These are phyloP conservation scores for Schwanniomyces occidentalis DNA, from an alignment of 805 yeast genomes.

Conservation along the genomic window DNA sequence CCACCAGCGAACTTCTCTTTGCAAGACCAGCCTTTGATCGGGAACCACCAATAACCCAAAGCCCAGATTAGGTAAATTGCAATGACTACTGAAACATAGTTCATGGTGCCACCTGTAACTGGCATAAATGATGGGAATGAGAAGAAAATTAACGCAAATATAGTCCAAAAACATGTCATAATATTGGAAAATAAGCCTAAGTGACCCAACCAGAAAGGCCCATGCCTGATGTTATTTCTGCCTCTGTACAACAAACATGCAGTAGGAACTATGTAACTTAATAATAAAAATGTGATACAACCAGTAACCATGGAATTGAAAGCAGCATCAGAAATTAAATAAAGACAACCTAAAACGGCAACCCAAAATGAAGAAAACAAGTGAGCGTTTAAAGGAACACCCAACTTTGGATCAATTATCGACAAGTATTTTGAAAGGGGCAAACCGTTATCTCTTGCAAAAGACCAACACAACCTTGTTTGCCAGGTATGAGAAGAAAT, in stretches of 20 bases:
- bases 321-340: slow-evolving; percentile 66
- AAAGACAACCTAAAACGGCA: slow-evolving; percentile 59
- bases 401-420: slow-evolving; percentile 44
- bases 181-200: slow-evolving; percentile 52
- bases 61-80: slow-evolving; percentile 37
- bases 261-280: slow-evolving; percentile 60
- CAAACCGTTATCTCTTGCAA: slow-evolving; percentile 64
- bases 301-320: slow-evolving; percentile 65
- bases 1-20: slow-evolving; percentile 45
- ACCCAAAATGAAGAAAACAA: slow-evolving; percentile 52
- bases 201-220: slow-evolving; percentile 68
- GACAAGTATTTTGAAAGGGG: slow-evolving; percentile 56
- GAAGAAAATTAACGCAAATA: slow-evolving; percentile 60
- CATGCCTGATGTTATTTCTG: slow-evolving; percentile 53
- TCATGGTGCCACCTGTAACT: slow-evolving; percentile 61
- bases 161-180: slow-evolving; percentile 56
- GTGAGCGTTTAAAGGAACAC: slow-evolving; percentile 62
- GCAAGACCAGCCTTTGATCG: slow-evolving; percentile 37
- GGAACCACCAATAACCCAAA: slow-evolving; percentile 44
- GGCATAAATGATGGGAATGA: slow-evolving; percentile 68
- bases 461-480: slow-evolving; percentile 67
- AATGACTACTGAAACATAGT: slow-evolving; percentile 61
- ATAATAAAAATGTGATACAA: slow-evolving; percentile 56
- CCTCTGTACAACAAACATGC: slow-evolving; percentile 48
- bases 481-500: slow-evolving; percentile 69